Evolutionary conservation across 1,139 yeast species (phyloP), one percentile per base, ranked within the genome.

Genomic region (Blastobotrys elegans): DNA sequence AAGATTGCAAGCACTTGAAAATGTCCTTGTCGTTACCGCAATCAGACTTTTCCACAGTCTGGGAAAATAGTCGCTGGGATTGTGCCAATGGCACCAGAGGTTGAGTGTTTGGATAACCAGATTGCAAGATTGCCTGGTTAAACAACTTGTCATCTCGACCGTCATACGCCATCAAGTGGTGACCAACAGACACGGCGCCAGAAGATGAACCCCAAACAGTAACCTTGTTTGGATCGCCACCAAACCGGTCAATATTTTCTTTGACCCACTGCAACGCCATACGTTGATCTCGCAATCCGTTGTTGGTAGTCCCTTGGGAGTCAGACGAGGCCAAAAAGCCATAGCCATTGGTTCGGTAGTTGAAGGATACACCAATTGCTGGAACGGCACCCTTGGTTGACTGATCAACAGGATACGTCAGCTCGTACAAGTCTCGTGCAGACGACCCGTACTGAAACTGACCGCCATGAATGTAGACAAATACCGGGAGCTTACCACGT

Each of bases 121-220:
- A 43, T 24, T 47, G 40, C 47, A 46, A 11, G 10, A 46, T 30
- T 11, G 36, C 49, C 27, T 18, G 32, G 34, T 35, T 36, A 40
- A 41, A 46, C 21, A 41, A 31, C 10, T 21, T 18, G 10, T 46
- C 38, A 16, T 39, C 42, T 32, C 52, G 46, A 11, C 65, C 59
- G n/a, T 55, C 58, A 35, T 58, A 55, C 4, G 64, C 50, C 1
- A 52, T 40, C 53, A 67, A 29, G 21, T 65, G 63, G 43, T 58
- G 58, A 4, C 60, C 60, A 31, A 65, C 63, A 14, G 66, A 58
- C 40, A 59, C 56, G 1, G 69, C 68, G 8, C 73, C 73, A 0
- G 73, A 72, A 41, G 66, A 59, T 51, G 68, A 69, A 16, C 73
- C 73, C 57, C 63, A 58, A 7, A 68, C 54, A 4, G 70, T 65